Evolutionary conservation across 2,329 filamentous ascomycete genomes (phyloP).

Genomic region (Raffaelea albimanens): DNA sequence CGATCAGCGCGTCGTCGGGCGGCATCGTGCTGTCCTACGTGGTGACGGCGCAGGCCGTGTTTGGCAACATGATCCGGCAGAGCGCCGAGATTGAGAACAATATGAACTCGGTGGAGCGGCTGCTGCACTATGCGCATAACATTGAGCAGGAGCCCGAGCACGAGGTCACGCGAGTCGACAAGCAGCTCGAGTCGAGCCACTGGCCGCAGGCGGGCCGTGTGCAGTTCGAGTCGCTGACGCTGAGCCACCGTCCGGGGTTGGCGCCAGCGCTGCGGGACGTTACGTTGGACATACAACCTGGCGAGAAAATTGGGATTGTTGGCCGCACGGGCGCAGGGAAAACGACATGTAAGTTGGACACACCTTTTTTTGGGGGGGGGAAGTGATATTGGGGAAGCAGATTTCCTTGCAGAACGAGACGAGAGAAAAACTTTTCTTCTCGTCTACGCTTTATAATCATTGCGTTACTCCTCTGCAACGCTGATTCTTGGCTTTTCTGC

Average conservation of each 20-base stretch:
- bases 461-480: too few relatives aligned
- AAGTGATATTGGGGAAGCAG: too few relatives aligned
- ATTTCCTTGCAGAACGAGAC: too few relatives aligned
- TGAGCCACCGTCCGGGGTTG: slow-evolving; percentile 79
- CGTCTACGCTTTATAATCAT: too few relatives aligned
- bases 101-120: slow-evolving; percentile 96
- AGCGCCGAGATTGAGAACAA: slow-evolving; percentile 96
- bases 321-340: slow-evolving; percentile 56
- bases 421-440: too few relatives aligned
- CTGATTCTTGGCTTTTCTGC: too few relatives aligned
- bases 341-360: slow-evolving; percentile 34
- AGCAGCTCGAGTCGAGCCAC: slow-evolving; percentile 63
- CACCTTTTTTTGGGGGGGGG: too few relatives aligned
- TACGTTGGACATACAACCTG: slow-evolving; percentile 73
- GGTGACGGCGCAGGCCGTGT: slow-evolving; percentile 50
- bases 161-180: slow-evolving; percentile 51
- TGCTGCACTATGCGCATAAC: slow-evolving; percentile 74
- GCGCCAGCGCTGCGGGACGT: slow-evolving; percentile 76
- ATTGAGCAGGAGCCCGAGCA: slow-evolving; percentile 76
- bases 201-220: slow-evolving; percentile 83
- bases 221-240: slow-evolving; percentile 80
- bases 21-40: slow-evolving; percentile 92
- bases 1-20: slow-evolving; percentile 79
- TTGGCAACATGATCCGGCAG: slow-evolving; percentile 89
- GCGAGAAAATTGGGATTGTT: slow-evolving; percentile 79